phyloP scores from a whole-genome alignment of 2,329 filamentous ascomycete species.

The Aureobasidium sp. region DNA sequence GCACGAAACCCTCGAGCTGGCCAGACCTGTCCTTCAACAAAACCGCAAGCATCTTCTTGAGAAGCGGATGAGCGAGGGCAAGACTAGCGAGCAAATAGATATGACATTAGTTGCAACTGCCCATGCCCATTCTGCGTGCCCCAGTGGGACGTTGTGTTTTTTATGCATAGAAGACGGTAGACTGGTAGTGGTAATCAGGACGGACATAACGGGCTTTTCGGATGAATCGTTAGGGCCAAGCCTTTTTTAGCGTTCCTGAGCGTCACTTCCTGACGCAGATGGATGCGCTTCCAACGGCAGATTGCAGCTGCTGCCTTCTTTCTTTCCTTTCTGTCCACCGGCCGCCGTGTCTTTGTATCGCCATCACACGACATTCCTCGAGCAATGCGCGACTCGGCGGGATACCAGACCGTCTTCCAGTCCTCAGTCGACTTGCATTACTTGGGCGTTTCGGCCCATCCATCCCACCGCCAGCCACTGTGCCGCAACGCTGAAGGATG shows the following conservation, averaged over 20 bases:
- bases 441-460: conserved; percentile 4
- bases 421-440: conserved; percentile 12
- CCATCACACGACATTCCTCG: not conserved
- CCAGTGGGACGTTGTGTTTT: no score
- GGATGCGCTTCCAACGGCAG: conserved; percentile 1
- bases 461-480: conserved; percentile 53
- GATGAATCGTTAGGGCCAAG: not conserved
- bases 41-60: conserved; percentile 92
- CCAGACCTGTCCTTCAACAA: conserved; percentile 84
- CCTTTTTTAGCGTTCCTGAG: conserved; percentile 4
- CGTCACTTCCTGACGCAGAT: conserved; percentile 1
- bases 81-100: no score
- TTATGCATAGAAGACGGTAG: not conserved
- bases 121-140: no score
- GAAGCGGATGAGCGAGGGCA: conserved; percentile 96
- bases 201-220: conserved; percentile 1
- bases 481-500: conserved; percentile 90
- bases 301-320: conserved; percentile 6
- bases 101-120: no score
- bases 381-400: conserved; percentile 12
- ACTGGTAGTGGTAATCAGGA: not conserved
- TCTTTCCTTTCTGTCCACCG: conserved; percentile 4
- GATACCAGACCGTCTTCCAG: conserved; percentile 13
- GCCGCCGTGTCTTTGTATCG: conserved; percentile 4
- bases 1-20: conserved; percentile 89